A percentile compares a stretch with the other conserved stretches of the same genome.
Evolutionary conservation across 768 basidiomycete species (phyloP).

Genomic region (Serendipita indica): DNA sequence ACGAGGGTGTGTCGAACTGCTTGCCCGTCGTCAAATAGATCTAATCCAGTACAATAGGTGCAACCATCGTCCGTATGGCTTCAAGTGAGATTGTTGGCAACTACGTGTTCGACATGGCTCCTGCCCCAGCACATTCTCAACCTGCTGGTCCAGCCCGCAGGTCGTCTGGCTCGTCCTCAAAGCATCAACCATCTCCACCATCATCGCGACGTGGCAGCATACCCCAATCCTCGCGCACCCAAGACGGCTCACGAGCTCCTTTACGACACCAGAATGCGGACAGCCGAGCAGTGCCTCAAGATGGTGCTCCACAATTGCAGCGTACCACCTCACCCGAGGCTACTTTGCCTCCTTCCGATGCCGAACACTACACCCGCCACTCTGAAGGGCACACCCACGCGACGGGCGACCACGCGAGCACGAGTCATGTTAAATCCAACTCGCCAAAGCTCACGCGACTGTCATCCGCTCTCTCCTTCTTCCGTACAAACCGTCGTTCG

Average conservation of each 20-base stretch:
- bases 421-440: no score
- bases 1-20: constrained; percentile 1
- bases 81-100: not conserved
- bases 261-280: not conserved
- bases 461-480: constrained; percentile 2
- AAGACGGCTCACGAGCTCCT: not conserved
- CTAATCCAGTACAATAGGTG: not conserved
- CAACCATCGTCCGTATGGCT: constrained; percentile 1
- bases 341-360: not conserved
- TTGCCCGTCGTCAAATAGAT: not conserved
- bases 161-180: not conserved
- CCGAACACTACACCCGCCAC: not conserved
- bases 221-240: not conserved
- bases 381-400: no score
- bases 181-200: not conserved
- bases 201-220: not conserved
- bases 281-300: not conserved
- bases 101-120: constrained; percentile 4
- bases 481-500: not conserved
- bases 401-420: no score
- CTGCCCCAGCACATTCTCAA: not conserved
- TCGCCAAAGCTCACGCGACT: not conserved
- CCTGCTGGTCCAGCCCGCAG: not conserved
- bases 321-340: not conserved
- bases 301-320: not conserved